Evolutionary conservation across 2,329 filamentous ascomycete genomes (phyloP).

Genomic region (Penicillium sp.): DNA sequence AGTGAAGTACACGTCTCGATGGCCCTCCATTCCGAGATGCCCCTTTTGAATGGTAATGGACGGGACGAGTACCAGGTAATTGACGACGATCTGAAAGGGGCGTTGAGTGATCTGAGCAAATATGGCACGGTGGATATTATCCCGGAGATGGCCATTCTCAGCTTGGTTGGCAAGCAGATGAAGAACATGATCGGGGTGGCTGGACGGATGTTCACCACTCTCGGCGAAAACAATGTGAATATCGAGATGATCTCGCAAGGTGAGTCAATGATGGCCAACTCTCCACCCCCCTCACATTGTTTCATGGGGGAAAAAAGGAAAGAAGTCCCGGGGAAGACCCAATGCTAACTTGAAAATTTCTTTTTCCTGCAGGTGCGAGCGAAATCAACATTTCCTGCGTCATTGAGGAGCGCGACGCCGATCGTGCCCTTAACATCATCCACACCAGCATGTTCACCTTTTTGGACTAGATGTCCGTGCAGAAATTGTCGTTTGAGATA

Average conservation of each 20-base stretch:
- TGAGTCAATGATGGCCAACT: conserved; percentile 40
- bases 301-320: no score
- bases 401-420: conserved; percentile 84
- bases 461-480: conserved; percentile 55
- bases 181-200: conserved; percentile 96
- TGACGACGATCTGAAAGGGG: conserved; percentile 58
- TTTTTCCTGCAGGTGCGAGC: conserved; percentile 64
- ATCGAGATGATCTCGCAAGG: conserved; percentile 99
- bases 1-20: conserved; percentile 96
- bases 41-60: conserved; percentile 47
- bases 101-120: conserved; percentile 65
- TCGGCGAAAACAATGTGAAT: conserved; percentile 91
- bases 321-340: no score
- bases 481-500: conserved; percentile 24
- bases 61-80: conserved; percentile 50
- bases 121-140: conserved; percentile 89
- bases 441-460: conserved; percentile 97
- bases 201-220: conserved; percentile 87
- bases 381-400: conserved; percentile 99
- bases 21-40: conserved; percentile 77
- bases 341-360: no score
- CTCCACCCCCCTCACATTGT: conserved; percentile 9
- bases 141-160: conserved; percentile 89
- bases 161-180: conserved; percentile 89
- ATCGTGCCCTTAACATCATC: conserved; percentile 88